Base-by-base conservation (phyloP, 2,329 filamentous ascomycete species). In the Chaetomium olivaceum region DNA sequence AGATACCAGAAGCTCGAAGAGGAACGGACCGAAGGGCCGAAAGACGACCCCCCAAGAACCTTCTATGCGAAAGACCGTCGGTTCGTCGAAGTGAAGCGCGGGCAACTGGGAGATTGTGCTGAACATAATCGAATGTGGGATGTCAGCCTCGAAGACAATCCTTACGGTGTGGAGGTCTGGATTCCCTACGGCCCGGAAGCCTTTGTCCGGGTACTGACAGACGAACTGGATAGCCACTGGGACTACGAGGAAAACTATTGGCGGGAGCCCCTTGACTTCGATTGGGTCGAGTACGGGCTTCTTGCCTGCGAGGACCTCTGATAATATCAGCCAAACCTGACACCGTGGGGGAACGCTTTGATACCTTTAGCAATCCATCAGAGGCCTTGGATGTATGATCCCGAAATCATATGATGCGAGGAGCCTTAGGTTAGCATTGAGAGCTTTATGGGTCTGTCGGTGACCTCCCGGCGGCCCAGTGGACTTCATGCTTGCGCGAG, bases 31-130 rank as follows among this genome's bases (percentile, higher is more conserved):
- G 6, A 29, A 54, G 51, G 23, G 51, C 51, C 7, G 3, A 4
- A n/a, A 29, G 25, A 19, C 23, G 4, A 29, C 8, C 8, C 23
- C 21, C 50, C 21, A 29, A 54, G 8, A 54, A 23, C 14, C 23
- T 54, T 54, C 51, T 54, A 54, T 54, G 51, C 51, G 51, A 54
- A 12, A 5, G 51, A 29, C 27, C 51, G 51, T 12, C 51, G 51
- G 51, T 54, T 54, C 16, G 21, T 54, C 4, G 51, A 54, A 54
- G 51, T 54, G 25, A 19, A 54, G 51, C 4, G 11, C 7, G 3
- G 16, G 25, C 25, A 54, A 16, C 21, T 54, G 5, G 51, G 51
- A 54, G n/a, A 19, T 14, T 54, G 51, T 7, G 27, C 25, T 54
- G 48, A 12, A 12, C n/a, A 51, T 51, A 12, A 51, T 12, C 48